A percentile compares a stretch with the other conserved stretches of the same genome.
Evolutionary conservation across 495 filamentous ascomycete genomes (phyloP).

Genomic region (Durotheca rogersii): DNA sequence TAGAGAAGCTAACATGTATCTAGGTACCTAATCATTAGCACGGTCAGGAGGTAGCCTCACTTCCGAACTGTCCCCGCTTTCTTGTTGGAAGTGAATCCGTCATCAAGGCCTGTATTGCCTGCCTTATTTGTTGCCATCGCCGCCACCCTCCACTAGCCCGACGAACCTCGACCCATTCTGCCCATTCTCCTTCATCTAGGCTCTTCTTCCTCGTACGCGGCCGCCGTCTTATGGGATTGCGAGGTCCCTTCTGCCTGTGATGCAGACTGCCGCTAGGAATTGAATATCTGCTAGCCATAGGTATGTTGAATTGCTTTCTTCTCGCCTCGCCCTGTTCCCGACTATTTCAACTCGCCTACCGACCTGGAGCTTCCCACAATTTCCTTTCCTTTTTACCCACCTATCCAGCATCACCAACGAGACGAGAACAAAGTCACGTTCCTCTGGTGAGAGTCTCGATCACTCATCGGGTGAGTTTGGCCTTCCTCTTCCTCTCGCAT

Average conservation of each 20-base stretch:
- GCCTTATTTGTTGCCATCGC: slow-evolving; percentile 15
- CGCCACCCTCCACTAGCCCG: background rate
- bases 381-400: background rate
- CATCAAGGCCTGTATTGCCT: slow-evolving; percentile 5
- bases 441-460: background rate
- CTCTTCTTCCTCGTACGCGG: slow-evolving; percentile 6
- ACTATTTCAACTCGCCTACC: background rate
- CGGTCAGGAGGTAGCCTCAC: slow-evolving; percentile 15
- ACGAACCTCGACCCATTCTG: slow-evolving; percentile 7
- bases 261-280: background rate
- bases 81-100: slow-evolving; percentile 4
- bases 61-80: slow-evolving; percentile 6
- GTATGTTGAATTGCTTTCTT: background rate
- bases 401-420: background rate
- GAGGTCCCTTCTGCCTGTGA: slow-evolving; percentile 19
- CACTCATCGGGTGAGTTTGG: background rate
- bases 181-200: background rate
- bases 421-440: background rate
- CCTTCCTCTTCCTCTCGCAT: no score
- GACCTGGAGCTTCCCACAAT: background rate
- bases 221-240: slow-evolving; percentile 14
- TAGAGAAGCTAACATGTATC: no score
- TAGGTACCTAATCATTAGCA: background rate
- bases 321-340: background rate
- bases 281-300: no score